These are phyloP conservation scores for Fomitopsis schrenkii DNA, from an alignment of 1,284 basidiomycete genomes.

Conservation along the genomic window DNA sequence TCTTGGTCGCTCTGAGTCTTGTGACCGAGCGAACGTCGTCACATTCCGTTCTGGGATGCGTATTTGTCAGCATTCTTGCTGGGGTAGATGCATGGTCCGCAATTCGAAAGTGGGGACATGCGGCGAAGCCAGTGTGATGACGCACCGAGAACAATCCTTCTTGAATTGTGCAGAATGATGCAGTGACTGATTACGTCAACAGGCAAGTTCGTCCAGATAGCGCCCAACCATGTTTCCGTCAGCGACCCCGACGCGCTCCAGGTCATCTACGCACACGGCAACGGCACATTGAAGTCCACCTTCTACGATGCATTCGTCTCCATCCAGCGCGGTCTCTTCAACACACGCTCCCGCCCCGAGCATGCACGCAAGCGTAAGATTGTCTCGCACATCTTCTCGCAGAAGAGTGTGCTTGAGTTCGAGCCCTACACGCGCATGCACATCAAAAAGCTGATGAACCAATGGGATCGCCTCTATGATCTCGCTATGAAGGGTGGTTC, in stretches of 20 bases:
- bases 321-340: conserved; percentile 77
- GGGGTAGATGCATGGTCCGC: background rate
- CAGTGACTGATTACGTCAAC: background rate
- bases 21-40: background rate
- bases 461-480: conserved; percentile 78
- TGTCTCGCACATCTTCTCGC: conserved; percentile 84
- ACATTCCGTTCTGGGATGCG: background rate
- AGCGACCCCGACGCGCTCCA: conserved; percentile 76
- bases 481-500: conserved; percentile 47
- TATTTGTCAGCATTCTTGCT: background rate
- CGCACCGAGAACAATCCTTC: background rate
- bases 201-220: conserved; percentile 83
- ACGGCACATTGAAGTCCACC: conserved; percentile 70
- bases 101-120: too few species aligned
- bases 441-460: conserved; percentile 57
- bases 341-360: conserved; percentile 77
- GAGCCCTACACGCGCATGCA: conserved; percentile 73
- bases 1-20: background rate
- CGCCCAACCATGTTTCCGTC: conserved; percentile 84
- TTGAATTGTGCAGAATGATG: background rate
- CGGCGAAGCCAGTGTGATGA: background rate
- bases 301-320: conserved; percentile 75
- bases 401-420: conserved; percentile 78
- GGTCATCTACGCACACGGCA: conserved; percentile 76
- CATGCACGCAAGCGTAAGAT: conserved; percentile 90